Base-by-base conservation (phyloP, 2,329 filamentous ascomycete species). In the Fusarium torulosum region DNA sequence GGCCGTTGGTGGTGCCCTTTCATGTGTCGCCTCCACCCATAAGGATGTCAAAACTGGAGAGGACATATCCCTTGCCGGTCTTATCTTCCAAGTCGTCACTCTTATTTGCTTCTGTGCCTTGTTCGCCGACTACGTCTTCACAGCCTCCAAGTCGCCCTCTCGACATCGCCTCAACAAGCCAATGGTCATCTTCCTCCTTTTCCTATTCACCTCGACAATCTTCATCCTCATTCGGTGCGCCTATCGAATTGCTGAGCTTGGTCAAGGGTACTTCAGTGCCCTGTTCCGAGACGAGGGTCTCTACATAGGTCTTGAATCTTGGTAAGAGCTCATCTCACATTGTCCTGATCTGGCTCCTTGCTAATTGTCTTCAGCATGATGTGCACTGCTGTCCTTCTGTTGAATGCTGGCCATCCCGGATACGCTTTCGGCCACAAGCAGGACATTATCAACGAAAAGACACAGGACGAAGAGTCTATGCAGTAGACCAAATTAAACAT, bases 171-270 rank as follows among this genome's bases (percentile, higher is more conserved):
- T 77, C 25, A 66, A 66, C n/a, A 75, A 70, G 58, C 59, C 74
- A 3, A 84, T 87, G 71, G 76, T 77, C 40, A 77, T 79, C 14
- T 89, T 88, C 67, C 70, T 86, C n/a, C 43, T 71, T 20, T 84
- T 83, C 23, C 76, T 88, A 13, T 75, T 79, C 2, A 71, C 86
- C 5, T 81, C 85, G 2, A 88, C 85, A 4, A 43, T 88, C 8
- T 81, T 82, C 51, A 85, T 90, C 63, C 82, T 89, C 50, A 81
- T 85, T 9, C 79, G 88, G 23, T 87, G 83, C 47, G 81, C 84
- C 27, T 90, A 87, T 70, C 83, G 88, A 43, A 85, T 88, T 29
- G 84, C 82, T 0, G 88, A 90, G 77, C 73, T 90, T 57, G 82
- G 81, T 43, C 79, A 85, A 29, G 87, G 87, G 3, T 90, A 86